Evolutionary conservation across 1,284 basidiomycete species (phyloP).

Genomic region (Fistulinella staudtii): DNA sequence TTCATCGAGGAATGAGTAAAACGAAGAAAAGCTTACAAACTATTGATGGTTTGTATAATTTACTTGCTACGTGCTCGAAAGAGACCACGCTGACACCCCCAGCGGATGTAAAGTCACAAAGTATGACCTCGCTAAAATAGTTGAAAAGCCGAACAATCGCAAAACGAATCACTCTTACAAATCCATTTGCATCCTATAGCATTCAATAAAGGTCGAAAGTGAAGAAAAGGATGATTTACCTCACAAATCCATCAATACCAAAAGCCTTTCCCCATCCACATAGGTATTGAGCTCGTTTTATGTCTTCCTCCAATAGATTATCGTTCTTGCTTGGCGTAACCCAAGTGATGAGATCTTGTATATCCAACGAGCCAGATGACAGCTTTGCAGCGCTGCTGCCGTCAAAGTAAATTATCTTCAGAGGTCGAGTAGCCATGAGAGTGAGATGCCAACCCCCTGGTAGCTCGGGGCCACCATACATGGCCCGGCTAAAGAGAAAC

Average conservation of each 20-base stretch:
- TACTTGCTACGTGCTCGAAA: slow-evolving; percentile 20
- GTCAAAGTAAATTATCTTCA: slow-evolving; percentile 44
- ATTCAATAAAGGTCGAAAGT: not conserved
- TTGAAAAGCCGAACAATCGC: not conserved
- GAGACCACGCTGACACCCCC: slow-evolving; percentile 40
- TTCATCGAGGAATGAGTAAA: not conserved
- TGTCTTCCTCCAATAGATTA: slow-evolving; percentile 21
- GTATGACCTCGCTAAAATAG: slow-evolving; percentile 45
- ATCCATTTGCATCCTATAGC: not conserved
- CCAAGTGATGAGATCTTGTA: slow-evolving; percentile 42
- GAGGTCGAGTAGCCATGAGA: slow-evolving; percentile 33
- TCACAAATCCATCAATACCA: slow-evolving; percentile 35
- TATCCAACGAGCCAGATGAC: slow-evolving; percentile 37
- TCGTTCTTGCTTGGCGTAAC: slow-evolving; percentile 21
- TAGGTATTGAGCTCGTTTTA: slow-evolving; percentile 30
- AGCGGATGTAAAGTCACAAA: slow-evolving; percentile 46
- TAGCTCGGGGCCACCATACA: not conserved
- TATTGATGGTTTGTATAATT: rapidly evolving
- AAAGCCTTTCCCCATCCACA: slow-evolving; percentile 36
- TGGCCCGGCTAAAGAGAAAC: slow-evolving; percentile 31
- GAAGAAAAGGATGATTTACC: not conserved
- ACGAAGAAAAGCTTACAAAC: not conserved
- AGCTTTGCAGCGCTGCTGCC: slow-evolving; percentile 40
- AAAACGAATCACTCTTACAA: not conserved
- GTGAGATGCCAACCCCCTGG: slow-evolving; percentile 38